phyloP scores from a whole-genome alignment of 257 asterid genomes.

The Echites panduratus region DNA sequence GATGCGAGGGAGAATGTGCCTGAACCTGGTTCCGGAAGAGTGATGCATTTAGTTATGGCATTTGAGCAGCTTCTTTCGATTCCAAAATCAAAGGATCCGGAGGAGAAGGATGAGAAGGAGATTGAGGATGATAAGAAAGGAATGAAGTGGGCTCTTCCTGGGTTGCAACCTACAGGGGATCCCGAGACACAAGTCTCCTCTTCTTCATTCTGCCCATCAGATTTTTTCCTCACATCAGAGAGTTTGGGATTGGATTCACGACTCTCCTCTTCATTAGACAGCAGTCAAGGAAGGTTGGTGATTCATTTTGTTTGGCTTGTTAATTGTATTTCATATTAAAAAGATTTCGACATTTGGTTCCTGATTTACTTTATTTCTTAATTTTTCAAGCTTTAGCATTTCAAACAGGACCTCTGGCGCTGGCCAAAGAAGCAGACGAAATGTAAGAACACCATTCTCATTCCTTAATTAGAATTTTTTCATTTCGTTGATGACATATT shows the following conservation, averaged over 20 bases:
- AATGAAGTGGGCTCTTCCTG: slow-evolving; percentile 50
- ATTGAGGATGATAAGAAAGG: slow-evolving; percentile 28
- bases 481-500: slow-evolving; percentile 6
- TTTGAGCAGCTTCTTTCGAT: slow-evolving; percentile 58
- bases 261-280: slow-evolving; percentile 41
- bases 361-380: slow-evolving; percentile 16
- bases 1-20: slow-evolving; percentile 46
- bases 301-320: background rate
- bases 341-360: background rate
- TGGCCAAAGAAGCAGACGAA: slow-evolving; percentile 52
- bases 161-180: slow-evolving; percentile 36
- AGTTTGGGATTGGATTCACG: slow-evolving; percentile 59
- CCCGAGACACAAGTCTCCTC: slow-evolving; percentile 41
- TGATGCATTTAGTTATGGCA: slow-evolving; percentile 71
- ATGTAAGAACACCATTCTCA: slow-evolving; percentile 43
- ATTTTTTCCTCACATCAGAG: slow-evolving; percentile 59
- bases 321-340: background rate
- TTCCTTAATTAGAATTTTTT: background rate
- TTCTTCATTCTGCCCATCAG: slow-evolving; percentile 70
- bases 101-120: slow-evolving; percentile 41
- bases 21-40: slow-evolving; percentile 66
- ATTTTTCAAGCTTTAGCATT: slow-evolving; percentile 36
- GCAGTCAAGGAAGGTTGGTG: slow-evolving; percentile 65
- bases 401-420: slow-evolving; percentile 44
- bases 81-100: slow-evolving; percentile 33